Base-by-base conservation (phyloP, 129 eudicot genomes). In the Lactuca saligna region DNA sequence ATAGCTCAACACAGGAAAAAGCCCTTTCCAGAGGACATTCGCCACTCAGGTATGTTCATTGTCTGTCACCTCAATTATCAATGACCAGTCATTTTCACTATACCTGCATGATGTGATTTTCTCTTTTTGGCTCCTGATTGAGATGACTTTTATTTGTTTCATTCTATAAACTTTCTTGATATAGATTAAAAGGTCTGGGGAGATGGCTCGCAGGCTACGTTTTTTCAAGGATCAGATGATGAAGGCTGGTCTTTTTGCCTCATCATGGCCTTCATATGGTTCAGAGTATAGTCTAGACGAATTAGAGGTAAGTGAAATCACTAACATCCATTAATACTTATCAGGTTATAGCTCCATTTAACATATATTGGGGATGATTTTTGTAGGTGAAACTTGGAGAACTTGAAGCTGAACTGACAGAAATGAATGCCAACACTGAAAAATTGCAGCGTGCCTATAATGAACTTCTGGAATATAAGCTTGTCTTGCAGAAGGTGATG, bases 21-120 rank as follows among this genome's bases (percentile, higher is more conserved):
- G 97, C 85, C 97, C 97, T 35, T 91, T 91, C 71, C 97, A 91
- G 80, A 81, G 96, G 84, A 91, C 96, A 39, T 88, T 81, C 82
- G 97, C 91, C 48, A 67, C 88, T 57, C 97, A 91, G 97, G 97
- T 91, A 61, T 31, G 76, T 72, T 71, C 63, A 49, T 67, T 50
- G 25, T 62, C 15, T 31, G 33, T 38, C 46, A 41, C 68, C 31
- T 68, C 25, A 32, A 11, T 29, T 67, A 61, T 55, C 48, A 44
- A 57, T 8, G 0, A 42, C 34, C 66, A 29, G 35, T 46, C 66
- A 41, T 44, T 66, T 57, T 44, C 12, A 16, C 13, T 35, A 20
- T 25, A 63, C 42, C 25, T 32, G 32, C 54, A 63, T 54, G 57
- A 12, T 68, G 15, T 54, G 73, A 20, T 63, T 46, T 32, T 39